These are phyloP conservation scores for Ganoderma resinaceum DNA, from an alignment of 1,284 basidiomycete species.

Conservation along the genomic window DNA sequence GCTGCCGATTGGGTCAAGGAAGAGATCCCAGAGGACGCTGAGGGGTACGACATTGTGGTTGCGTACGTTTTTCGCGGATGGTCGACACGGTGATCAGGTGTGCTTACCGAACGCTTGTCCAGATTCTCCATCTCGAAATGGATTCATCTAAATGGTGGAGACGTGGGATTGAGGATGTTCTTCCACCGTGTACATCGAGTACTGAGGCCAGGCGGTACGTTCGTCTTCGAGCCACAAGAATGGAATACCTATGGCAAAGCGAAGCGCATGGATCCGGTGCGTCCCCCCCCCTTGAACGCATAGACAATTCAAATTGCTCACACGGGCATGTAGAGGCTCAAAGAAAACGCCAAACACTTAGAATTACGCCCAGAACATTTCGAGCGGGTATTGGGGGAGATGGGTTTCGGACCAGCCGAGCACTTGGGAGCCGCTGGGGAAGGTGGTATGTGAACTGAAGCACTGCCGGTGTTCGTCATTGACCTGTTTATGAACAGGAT, in stretches of 20 bases:
- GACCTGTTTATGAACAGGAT: slow-evolving; percentile 43
- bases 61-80: slow-evolving; percentile 57
- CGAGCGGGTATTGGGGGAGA: slow-evolving; percentile 52
- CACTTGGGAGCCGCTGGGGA: slow-evolving; percentile 64
- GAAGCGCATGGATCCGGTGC: slow-evolving; percentile 66
- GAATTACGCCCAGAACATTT: slow-evolving; percentile 70
- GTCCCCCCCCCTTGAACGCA: slow-evolving; percentile 24
- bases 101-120: slow-evolving; percentile 2
- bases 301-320: slow-evolving; percentile 1
- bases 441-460: slow-evolving; percentile 50
- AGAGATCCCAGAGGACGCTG: slow-evolving; percentile 59
- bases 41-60: slow-evolving; percentile 74
- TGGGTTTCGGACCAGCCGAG: slow-evolving; percentile 66
- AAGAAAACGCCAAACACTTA: slow-evolving; percentile 61
- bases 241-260: slow-evolving; percentile 84
- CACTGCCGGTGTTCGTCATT: background rate
- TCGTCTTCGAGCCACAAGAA: slow-evolving; percentile 80
- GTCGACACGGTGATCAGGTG: background rate
- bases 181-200: slow-evolving; percentile 67
- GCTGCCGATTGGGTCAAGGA: slow-evolving; percentile 74
- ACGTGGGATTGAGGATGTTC: slow-evolving; percentile 68
- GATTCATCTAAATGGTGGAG: slow-evolving; percentile 83
- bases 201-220: slow-evolving; percentile 62
- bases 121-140: slow-evolving; percentile 88
- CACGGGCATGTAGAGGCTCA: slow-evolving; percentile 50